Conservation (phyloP, 1,284 basidiomycete genomes). For the Ganoderma leucocontextum region DNA sequence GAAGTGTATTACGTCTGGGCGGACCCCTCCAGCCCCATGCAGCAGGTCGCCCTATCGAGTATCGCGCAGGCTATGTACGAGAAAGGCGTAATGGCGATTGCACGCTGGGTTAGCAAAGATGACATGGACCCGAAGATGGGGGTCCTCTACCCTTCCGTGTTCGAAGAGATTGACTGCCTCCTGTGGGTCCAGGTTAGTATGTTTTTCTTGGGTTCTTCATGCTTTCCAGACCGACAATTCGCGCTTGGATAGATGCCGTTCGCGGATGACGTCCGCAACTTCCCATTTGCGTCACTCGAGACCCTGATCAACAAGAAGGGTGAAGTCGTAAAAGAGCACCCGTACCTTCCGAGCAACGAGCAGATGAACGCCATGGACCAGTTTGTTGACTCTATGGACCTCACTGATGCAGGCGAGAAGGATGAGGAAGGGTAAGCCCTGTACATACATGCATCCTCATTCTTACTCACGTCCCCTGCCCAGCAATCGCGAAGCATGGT, state of each 20-base stretch:
- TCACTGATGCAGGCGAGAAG: conserved; percentile 77
- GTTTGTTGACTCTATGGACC: conserved; percentile 88
- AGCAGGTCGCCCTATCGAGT: conserved; percentile 88
- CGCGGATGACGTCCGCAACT: conserved; percentile 90
- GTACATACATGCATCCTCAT: background rate
- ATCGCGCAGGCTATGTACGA: conserved; percentile 82
- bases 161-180: conserved; percentile 78
- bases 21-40: conserved; percentile 68
- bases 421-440: conserved; percentile 71
- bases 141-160: conserved; percentile 68
- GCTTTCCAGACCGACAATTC: background rate
- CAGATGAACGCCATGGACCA: conserved; percentile 86
- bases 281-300: conserved; percentile 86
- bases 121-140: conserved; percentile 88
- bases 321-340: conserved; percentile 76
- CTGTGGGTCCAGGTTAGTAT: conserved; percentile 79
- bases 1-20: conserved; percentile 92
- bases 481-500: conserved; percentile 78
- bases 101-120: conserved; percentile 81
- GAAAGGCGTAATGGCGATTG: conserved; percentile 66
- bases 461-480: background rate
- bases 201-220: background rate
- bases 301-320: conserved; percentile 82
- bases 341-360: conserved; percentile 83
- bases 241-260: conserved; percentile 80